Evolutionary conservation across 306 rosid species (phyloP), one percentile per base, ranked within the genome.

Genomic region (Trifolium fragiferum): DNA sequence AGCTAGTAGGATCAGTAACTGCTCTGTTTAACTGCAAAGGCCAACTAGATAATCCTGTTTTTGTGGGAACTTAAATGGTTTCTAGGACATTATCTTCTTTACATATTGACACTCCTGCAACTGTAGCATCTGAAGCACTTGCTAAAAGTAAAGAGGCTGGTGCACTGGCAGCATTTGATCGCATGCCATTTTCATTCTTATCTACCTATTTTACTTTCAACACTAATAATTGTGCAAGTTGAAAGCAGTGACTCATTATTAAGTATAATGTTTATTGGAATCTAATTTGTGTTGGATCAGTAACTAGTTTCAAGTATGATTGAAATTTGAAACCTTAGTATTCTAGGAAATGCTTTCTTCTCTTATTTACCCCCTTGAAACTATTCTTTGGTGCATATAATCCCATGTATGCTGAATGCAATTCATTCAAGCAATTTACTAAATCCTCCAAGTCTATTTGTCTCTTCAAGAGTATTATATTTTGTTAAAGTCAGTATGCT

Each of bases 21-120:
- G 91, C 97, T 77, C 89, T 94, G 43, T 90, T 91, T 86, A 94
- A 94, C 85, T 94, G 98, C 81, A 96, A 94, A 91, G 98, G 98
- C 46, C 96, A 97, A 47, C 66, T 94, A 80, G 89, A 84, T 79
- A 76, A 89, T 76, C 98, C 98, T 84, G 46, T 94, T 68, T 94
- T 94, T 81, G 96, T 91, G 63, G 98, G 98, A 70, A 91, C 97
- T 86, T 97, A 87, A 83, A 91, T 90, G 95, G 90, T 90, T 84
- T 89, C 97, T 80, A 87, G 96, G 88, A 87, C 86, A 66, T 81
- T 84, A 74, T 88, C 93, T 80, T 81, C 84, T 69, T 82, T 82
- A 55, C 55, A 76, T 73, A 43, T 53, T 58, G 97, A 90, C 62
- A 41, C 76, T 76, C 86, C 96, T 79, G 71, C 87, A 66, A 86